Evolutionary conservation across 2,329 filamentous ascomycete genomes (phyloP), one percentile per base, ranked within the genome.

Genomic region (Colletotrichum nymphaeae): DNA sequence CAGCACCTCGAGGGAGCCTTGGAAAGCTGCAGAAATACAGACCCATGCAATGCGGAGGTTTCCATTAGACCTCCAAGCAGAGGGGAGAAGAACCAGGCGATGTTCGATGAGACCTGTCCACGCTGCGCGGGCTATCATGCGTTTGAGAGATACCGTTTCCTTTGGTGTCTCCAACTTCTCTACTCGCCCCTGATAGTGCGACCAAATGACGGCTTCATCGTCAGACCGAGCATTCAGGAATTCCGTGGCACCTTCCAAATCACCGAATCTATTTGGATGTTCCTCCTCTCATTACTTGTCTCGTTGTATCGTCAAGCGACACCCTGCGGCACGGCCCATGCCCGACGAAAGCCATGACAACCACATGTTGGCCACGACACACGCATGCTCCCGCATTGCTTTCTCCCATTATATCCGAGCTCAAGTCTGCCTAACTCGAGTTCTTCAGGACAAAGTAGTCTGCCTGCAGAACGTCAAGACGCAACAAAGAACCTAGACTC

Each of bases 221-320:
- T n/a, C 24, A 22, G 35, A 8, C 37, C 32, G 60, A 22, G 30
- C 2, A 4, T 5, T 19, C 24, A 35, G 4, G 26, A 4, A 46
- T 28, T n/a, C 67, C 26, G 30, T 35, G 28, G 12, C 32, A 22
- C 28, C 24, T 49, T 49, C 19, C 57, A 16, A 28, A 35, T n/a
- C 35, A 57, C 64, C 30, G n/a, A 64, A 63, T 37, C 11, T 42
- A 24, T 24, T 22, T 57, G n/a, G 26, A 35, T 7, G 8, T 19
- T 42, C 26, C 19, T 22, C 46, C 49, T 58, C 22, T 30, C 42
- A 2, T 28, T 30, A 26, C 42, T 46, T 53, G 42, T 63, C 65
- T 58, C 30, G 46, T 49, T 32, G 69, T 63, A 49, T 63, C 35
- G 49, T 72, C 65, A 69, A 69, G 69, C 69, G 58, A 72, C 58